phyloP scores from a whole-genome alignment of 1,139 yeast species.

The Pneumocystis wakefieldiae region DNA sequence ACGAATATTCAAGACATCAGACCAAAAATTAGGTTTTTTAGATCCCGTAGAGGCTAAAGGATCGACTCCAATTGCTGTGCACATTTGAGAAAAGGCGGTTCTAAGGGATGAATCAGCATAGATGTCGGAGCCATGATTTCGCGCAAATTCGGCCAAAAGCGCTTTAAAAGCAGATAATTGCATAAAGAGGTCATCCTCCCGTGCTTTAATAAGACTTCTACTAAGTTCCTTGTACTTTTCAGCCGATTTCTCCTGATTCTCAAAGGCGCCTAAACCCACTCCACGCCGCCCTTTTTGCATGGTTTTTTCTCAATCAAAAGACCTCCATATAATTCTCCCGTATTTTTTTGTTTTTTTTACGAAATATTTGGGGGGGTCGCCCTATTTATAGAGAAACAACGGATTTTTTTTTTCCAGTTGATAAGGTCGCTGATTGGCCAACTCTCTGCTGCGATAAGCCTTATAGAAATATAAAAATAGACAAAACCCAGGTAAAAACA shows the following conservation, averaged over 20 bases:
- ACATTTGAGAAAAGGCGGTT: constrained; percentile 56
- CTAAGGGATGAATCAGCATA: constrained; percentile 49
- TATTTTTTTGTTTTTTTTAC: not conserved
- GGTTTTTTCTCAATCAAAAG: not conserved
- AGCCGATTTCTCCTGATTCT: constrained; percentile 21
- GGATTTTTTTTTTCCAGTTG: not conserved
- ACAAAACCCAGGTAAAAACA: too few species aligned
- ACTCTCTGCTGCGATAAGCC: too few species aligned
- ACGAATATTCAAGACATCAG: constrained; percentile 29
- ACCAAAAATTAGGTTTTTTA: constrained; percentile 22
- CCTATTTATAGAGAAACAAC: too few species aligned
- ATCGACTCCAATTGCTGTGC: constrained; percentile 69
- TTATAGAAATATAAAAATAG: too few species aligned
- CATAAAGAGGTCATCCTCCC: constrained; percentile 24
- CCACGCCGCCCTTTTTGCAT: constrained; percentile 11
- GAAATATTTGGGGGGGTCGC: not conserved
- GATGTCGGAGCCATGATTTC: constrained; percentile 51
- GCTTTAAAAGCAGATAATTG: constrained; percentile 27
- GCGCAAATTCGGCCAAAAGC: constrained; percentile 26
- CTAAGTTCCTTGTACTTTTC: constrained; percentile 25
- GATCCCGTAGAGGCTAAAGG: constrained; percentile 44
- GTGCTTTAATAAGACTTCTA: constrained; percentile 21
- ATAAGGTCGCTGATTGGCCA: not conserved
- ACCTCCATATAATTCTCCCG: not conserved
- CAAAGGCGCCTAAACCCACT: constrained; percentile 31